phyloP scores from a whole-genome alignment of 2,329 filamentous ascomycete species.

The Fusarium sterilihyphosum region DNA sequence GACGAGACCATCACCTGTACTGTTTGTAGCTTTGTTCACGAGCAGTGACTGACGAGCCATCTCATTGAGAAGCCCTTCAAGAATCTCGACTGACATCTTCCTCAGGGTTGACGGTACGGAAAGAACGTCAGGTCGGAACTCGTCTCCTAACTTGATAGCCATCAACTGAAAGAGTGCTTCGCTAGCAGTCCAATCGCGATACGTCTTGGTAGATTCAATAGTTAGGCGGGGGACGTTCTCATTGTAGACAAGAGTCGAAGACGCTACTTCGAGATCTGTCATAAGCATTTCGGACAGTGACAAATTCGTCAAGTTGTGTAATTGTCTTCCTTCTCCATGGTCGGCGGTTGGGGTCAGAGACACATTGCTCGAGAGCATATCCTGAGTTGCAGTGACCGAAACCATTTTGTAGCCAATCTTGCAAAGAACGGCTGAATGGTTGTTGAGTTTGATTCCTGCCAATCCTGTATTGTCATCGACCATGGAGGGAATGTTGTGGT shows the following conservation, averaged over 20 bases:
- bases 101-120: accelerated
- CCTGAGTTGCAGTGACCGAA: background rate
- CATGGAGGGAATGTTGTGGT: background rate
- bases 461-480: too few species aligned
- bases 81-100: accelerated
- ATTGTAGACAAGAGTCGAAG: accelerated
- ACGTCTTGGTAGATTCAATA: accelerated
- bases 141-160: background rate
- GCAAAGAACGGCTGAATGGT: accelerated
- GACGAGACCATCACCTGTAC: accelerated
- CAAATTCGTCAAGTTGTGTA: accelerated
- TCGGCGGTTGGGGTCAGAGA: background rate
- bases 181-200: background rate
- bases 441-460: background rate
- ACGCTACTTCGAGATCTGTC: accelerated
- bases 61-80: background rate
- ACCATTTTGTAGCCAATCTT: background rate
- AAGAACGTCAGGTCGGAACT: background rate
- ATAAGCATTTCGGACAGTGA: background rate
- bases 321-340: accelerated
- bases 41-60: background rate
- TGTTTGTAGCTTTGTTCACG: background rate
- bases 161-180: background rate
- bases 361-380: background rate
- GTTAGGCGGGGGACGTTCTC: background rate